Percentiles rank a stretch among this genome's conserved stretches.
phyloP scores from a whole-genome alignment of 139 green algal genomes.

The Parachlorella kessleri region DNA sequence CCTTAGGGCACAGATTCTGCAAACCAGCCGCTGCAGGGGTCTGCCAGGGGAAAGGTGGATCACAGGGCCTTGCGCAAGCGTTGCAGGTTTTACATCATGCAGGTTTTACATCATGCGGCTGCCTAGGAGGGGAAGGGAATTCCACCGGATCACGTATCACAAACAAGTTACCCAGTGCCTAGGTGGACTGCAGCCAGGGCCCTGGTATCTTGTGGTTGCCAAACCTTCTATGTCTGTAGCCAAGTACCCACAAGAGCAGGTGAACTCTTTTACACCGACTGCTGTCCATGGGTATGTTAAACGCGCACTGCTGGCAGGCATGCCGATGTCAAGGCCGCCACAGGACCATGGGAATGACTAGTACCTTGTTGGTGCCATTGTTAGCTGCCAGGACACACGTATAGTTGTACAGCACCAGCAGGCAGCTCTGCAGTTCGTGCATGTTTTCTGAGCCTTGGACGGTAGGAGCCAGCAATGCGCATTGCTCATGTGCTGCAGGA shows the following conservation, averaged over 20 bases:
- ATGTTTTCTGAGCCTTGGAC: constrained; percentile 6
- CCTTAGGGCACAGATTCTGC: too few species aligned
- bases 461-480: neutral
- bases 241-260: constrained; percentile 37
- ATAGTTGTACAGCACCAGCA: neutral
- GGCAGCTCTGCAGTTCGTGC: neutral
- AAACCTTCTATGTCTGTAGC: constrained; percentile 47
- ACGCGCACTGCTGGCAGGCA: too few species aligned
- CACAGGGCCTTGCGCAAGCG: neutral
- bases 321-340: neutral
- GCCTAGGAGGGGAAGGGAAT: constrained; percentile 60
- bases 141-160: constrained; percentile 94
- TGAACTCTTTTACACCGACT: too few species aligned
- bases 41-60: neutral
- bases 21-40: neutral
- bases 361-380: neutral
- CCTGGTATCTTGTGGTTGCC: constrained; percentile 89
- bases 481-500: constrained; percentile 21
- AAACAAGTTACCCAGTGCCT: constrained; percentile 78
- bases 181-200: constrained; percentile 35
- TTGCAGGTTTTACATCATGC: neutral
- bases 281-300: too few species aligned
- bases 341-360: neutral
- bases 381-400: neutral
- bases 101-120: constrained; percentile 97